Evolutionary conservation across 306 rosid species (phyloP).

Genomic region (Dalbergia cultrata): DNA sequence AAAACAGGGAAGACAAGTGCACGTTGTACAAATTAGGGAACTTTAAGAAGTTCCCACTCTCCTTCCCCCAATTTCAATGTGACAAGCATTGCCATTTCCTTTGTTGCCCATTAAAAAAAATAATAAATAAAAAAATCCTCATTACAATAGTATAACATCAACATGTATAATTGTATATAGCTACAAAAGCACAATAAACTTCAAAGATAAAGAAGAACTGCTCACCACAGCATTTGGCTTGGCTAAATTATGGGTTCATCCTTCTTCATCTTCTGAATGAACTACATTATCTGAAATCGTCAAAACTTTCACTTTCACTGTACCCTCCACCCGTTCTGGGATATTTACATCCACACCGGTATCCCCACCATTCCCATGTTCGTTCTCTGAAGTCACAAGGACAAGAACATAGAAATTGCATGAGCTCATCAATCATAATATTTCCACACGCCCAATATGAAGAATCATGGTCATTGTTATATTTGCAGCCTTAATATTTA

Average conservation of each 20-base stretch:
- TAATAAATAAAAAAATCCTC: not conserved
- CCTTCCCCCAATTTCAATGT: not conserved
- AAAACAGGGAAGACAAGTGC: not conserved
- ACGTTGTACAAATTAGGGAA: not conserved
- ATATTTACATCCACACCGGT: slow-evolving; percentile 52
- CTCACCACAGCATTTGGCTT: slow-evolving; percentile 63
- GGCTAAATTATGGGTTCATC: slow-evolving; percentile 50
- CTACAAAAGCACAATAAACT: slow-evolving; percentile 33
- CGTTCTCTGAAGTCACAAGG: slow-evolving; percentile 43
- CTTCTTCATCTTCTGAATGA: slow-evolving; percentile 67
- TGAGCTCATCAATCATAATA: slow-evolving; percentile 17
- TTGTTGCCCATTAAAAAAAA: not conserved
- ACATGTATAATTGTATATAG: not conserved
- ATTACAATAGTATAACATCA: not conserved
- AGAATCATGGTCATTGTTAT: not conserved
- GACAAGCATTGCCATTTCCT: slow-evolving; percentile 11
- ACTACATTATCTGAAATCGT: slow-evolving; percentile 47
- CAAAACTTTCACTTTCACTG: slow-evolving; percentile 62
- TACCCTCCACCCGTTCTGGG: slow-evolving; percentile 58
- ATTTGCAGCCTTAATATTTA: slow-evolving; percentile 8
- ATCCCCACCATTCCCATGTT: slow-evolving; percentile 29
- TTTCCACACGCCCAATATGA: not conserved
- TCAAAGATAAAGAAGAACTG: slow-evolving; percentile 43
- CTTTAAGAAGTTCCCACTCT: not conserved
- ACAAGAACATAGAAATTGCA: slow-evolving; percentile 4